These are phyloP conservation scores for Baorangia bicolor DNA, from an alignment of 768 basidiomycete species.

Conservation along the genomic window DNA sequence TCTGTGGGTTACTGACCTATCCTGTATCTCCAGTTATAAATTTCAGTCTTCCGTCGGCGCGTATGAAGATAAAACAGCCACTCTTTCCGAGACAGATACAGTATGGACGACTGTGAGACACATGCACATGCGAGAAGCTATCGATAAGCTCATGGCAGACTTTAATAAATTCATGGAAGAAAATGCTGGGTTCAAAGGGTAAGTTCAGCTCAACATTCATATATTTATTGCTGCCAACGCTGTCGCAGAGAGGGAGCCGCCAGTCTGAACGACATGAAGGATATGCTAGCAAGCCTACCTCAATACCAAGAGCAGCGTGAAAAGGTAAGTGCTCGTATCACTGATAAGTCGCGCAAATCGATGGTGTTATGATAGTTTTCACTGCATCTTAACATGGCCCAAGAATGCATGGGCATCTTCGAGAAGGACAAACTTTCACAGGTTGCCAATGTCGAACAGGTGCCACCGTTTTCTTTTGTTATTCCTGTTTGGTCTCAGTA, in stretches of 20 bases:
- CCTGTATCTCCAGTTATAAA: conserved; percentile 62
- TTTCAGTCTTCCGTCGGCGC: conserved; percentile 87
- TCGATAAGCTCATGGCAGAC: conserved; percentile 94
- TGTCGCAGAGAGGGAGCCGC: conserved; percentile 68
- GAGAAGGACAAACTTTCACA: conserved; percentile 82
- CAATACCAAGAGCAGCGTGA: conserved; percentile 96
- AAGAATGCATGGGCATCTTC: conserved; percentile 94
- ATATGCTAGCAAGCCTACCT: conserved; percentile 93
- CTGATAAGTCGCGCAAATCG: background rate
- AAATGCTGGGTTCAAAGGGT: conserved; percentile 94
- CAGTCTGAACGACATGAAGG: conserved; percentile 96
- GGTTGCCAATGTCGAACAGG: conserved; percentile 91
- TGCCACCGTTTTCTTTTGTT: conserved; percentile 16
- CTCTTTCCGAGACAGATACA: conserved; percentile 80
- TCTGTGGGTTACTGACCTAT: conserved; percentile 6
- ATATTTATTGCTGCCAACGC: background rate
- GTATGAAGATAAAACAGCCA: conserved; percentile 85
- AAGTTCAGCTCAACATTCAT: conserved; percentile 23
- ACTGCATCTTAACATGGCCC: conserved; percentile 94
- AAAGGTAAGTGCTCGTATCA: conserved; percentile 51
- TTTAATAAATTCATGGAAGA: conserved; percentile 94
- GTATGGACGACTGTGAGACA: conserved; percentile 94
- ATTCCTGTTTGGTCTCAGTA: background rate
- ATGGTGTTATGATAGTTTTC: conserved; percentile 68
- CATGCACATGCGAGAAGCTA: conserved; percentile 98